Base-by-base conservation (phyloP, 1,284 basidiomycete species). In the Cutaneotrichosporon sp. region DNA sequence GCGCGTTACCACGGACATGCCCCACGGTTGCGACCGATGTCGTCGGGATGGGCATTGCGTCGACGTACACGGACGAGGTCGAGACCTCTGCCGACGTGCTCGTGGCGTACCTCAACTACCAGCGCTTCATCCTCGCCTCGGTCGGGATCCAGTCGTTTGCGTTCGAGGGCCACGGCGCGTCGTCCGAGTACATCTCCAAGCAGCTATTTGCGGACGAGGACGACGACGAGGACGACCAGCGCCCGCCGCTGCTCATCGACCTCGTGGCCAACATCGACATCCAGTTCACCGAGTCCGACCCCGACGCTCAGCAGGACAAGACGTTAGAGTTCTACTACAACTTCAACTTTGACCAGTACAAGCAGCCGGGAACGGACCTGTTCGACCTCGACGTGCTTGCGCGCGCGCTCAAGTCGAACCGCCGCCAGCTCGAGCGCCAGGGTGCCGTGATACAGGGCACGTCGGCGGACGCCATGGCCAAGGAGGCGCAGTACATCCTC, bases 91-190 rank as follows among this genome's bases (percentile, higher is more conserved):
- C 90, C 20, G 82, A 87, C 3, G 84, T 86, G 0, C 80, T 97
- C 20, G 85, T 87, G 42, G 85, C 92, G 0, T 94, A 91, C 83
- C 82, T 98, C 25, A 87, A 89, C 42, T 83, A 91, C 55, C 88
- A 92, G 47, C 89, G 92, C 1, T 91, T 88, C 80, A 86, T 98
- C 25, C 85, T 98, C 60, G 89, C 95, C 64, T 85, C 91, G 27
- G 87, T 89, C 8, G 92, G 95, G 0, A 83, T 99, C 27, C 97
- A 99, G 73, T 81, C 97, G 14, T 95, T 95, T 67, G 85, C 91
- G 18, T 84, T 95, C 58, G 89, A 90, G 5, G 88, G 86, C 69
- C 89, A 88, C 68, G 87, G 87, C 0, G 89, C 90, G 68, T 86
- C 86, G 0, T 87, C 90, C 0, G 81, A 85, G 3, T 87, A 88